phyloP scores from a whole-genome alignment of 225 moss, liverwort and hornwort genomes.

The Physcomitrium patens region DNA sequence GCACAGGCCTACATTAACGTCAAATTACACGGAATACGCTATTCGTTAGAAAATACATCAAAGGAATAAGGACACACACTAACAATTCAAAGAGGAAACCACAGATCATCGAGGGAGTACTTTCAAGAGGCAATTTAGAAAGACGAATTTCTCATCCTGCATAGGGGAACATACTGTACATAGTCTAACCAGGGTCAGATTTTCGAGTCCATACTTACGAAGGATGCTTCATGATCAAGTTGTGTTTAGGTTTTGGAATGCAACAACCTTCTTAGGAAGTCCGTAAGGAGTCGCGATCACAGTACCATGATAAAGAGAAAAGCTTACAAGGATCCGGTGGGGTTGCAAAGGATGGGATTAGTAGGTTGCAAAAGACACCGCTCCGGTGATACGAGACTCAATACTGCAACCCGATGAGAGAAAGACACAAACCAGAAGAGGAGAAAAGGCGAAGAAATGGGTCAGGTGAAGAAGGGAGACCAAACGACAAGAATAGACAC shows the following conservation, averaged over 20 bases:
- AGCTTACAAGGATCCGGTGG: not conserved
- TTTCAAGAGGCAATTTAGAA: not conserved
- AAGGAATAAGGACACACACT: conserved; percentile 14
- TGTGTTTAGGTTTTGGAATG: conserved; percentile 9
- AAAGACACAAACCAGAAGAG: conserved; percentile 1
- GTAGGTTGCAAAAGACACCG: not conserved
- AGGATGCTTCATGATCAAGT: not conserved
- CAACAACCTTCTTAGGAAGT: conserved; percentile 1
- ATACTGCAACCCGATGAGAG: conserved; percentile 13
- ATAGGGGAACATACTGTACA: not conserved
- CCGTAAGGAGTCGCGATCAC: conserved; percentile 24
- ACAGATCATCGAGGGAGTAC: not conserved
- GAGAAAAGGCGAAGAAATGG: conserved; percentile 3
- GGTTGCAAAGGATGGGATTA: conserved; percentile 12
- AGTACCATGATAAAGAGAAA: not conserved
- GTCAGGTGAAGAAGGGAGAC: not conserved
- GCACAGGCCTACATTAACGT: conserved; percentile 1
- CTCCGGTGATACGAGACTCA: conserved; percentile 4
- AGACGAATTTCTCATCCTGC: conserved; percentile 8
- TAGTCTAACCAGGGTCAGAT: not conserved
- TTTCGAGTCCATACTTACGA: not conserved
- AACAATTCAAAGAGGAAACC: conserved; percentile 7
- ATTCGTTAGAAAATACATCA: not conserved
- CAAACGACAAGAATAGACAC: not conserved
- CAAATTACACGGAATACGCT: not conserved